Conservation (phyloP, 768 basidiomycete genomes). For the Boletus subparvulus region DNA sequence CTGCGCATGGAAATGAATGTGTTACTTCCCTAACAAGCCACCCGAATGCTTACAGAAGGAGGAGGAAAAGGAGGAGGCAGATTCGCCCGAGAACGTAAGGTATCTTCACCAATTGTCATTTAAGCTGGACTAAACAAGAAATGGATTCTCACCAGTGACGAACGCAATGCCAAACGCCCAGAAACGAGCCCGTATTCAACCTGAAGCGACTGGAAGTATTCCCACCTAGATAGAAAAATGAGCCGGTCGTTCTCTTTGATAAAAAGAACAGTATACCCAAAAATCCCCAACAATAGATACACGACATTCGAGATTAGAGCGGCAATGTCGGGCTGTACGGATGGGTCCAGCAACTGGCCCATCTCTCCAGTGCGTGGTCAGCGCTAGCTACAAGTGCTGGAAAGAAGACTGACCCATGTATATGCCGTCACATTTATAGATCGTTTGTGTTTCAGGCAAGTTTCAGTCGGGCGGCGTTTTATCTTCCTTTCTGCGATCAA, state of each 20-base stretch:
- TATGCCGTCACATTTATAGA: background rate
- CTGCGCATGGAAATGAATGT: constrained; percentile 1
- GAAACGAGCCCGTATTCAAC: constrained; percentile 19
- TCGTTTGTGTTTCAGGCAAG: constrained; percentile 6
- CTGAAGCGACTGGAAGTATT: constrained; percentile 14
- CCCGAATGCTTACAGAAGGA: constrained; percentile 9
- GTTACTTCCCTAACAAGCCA: background rate
- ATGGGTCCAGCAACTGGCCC: background rate
- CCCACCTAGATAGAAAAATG: constrained; percentile 18
- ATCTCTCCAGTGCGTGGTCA: background rate
- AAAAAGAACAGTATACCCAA: constrained; percentile 12
- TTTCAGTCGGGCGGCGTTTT: background rate
- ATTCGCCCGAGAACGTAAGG: constrained; percentile 22
- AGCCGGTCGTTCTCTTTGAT: background rate
- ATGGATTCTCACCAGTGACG: constrained; percentile 19
- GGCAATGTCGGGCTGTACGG: background rate
- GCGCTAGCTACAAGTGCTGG: no score
- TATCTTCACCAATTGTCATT: constrained; percentile 8
- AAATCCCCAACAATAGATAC: constrained; percentile 18
- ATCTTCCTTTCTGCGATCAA: no score
- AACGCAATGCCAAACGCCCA: constrained; percentile 16
- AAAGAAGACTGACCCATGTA: background rate
- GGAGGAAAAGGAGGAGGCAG: constrained; percentile 7
- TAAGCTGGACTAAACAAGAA: background rate
- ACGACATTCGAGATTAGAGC: background rate